Evolutionary conservation across 2,329 filamentous ascomycete species (phyloP), one percentile per base, ranked within the genome.

Genomic region (Calonectria leucothoes): DNA sequence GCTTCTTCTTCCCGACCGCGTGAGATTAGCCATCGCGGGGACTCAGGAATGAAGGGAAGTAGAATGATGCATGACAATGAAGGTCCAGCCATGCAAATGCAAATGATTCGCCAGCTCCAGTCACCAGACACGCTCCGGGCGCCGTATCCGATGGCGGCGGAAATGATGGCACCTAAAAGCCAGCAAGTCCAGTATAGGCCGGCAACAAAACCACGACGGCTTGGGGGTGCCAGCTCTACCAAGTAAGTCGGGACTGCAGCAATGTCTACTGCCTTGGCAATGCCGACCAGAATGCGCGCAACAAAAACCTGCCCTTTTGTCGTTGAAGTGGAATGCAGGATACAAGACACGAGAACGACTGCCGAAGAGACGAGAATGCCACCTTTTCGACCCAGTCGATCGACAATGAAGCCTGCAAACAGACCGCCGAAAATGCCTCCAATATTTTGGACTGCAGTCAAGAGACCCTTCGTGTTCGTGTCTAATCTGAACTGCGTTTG

Each of bases 141-240:
- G 10, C 72, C 72, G 17, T 74, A 74, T 31, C 72, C 72, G 15
- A 74, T 33, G 6, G 48, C 69, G 1, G 72, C 55, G 17, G 72
- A 72, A 7, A 72, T 51, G 11, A 74, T 74, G 29, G 72, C 69
- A 17, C 72, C 69, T 5, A 74, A 37, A 37, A 72, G 72, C 72
- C 72, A 74, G 7, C 72, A 74, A 8, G 72, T 66, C 72, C 72
- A 74, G 37, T 74, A 74, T 1, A 74, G 42, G 5, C 72, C 69
- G 2, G 72, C 72, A 17, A 74, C 72, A 23, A 74, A 74, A 29
- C 69, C 69, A 31, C 72, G 72, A 23, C 72, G 72, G 17, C 55
- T 64, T 48, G 72, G 72, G 3, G 72, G 69, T 8, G 72, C 72
- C 12, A 74, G 72, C 31, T 74, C 72, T 8, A 74, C 72, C 7